A percentile compares a stretch with the other conserved stretches of the same genome.
These are phyloP conservation scores for Sambucus nigra DNA, from an alignment of 129 eudicot genomes.

Conservation along the genomic window DNA sequence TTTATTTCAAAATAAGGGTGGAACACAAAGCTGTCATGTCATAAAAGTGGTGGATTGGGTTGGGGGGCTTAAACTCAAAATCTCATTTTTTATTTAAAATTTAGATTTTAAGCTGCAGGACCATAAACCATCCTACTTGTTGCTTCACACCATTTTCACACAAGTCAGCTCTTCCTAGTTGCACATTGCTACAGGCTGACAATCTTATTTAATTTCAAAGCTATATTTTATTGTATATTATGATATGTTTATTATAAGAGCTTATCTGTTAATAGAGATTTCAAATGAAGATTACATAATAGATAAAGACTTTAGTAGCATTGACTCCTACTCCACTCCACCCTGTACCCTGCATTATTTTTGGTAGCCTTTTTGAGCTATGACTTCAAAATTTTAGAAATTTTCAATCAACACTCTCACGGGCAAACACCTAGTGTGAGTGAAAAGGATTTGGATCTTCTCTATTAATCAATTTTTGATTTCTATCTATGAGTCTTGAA, in stretches of 20 bases:
- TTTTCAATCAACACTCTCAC: background rate
- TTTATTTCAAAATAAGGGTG: too few relatives aligned
- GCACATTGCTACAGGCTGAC: constrained; percentile 17
- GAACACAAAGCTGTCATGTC: too few relatives aligned
- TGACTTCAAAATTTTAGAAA: too few relatives aligned
- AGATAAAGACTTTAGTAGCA: background rate
- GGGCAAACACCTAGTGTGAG: background rate
- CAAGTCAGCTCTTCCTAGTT: constrained; percentile 37
- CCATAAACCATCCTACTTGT: too few relatives aligned
- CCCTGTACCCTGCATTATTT: background rate
- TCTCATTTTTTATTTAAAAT: too few relatives aligned
- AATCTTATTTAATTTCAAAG: constrained; percentile 21
- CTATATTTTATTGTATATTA: constrained; percentile 11
- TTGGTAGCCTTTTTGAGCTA: too few relatives aligned
- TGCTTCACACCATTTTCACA: background rate
- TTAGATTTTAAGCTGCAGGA: too few relatives aligned
- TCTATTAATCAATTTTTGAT: too few relatives aligned
- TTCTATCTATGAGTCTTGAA: too few relatives aligned
- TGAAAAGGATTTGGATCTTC: too few relatives aligned
- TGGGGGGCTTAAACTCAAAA: too few relatives aligned
- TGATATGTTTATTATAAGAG: constrained; percentile 11
- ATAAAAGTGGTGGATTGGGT: too few relatives aligned
- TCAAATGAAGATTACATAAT: background rate
- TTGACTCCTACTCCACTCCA: constrained; percentile 18
- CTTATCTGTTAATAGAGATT: constrained; percentile 16